Evolutionary conservation across 164 flowering plant species (phyloP).

Genomic region (Stephania cephalantha): DNA sequence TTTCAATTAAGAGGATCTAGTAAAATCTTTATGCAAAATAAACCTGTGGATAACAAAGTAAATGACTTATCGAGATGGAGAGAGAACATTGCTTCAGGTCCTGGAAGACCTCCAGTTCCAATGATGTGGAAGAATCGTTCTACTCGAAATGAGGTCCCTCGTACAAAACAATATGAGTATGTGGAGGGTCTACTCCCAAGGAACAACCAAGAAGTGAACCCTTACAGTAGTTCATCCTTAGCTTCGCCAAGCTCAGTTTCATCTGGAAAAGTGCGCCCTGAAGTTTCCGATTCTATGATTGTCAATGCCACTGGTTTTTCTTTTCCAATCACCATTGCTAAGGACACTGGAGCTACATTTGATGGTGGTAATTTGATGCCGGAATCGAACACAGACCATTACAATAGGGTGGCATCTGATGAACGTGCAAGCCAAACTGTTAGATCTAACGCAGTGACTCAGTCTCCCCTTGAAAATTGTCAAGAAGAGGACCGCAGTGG

Average conservation of each 20-base stretch:
- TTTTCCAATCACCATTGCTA: constrained; percentile 14
- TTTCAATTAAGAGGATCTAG: constrained; percentile 57
- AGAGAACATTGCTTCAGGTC: constrained; percentile 33
- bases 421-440: constrained; percentile 17
- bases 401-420: constrained; percentile 17
- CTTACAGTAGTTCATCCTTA: constrained; percentile 25
- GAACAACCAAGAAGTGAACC: constrained; percentile 30
- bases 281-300: constrained; percentile 21
- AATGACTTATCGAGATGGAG: constrained; percentile 47
- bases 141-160: constrained; percentile 70
- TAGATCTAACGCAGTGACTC: constrained; percentile 8
- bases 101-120: constrained; percentile 71
- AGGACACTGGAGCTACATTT: constrained; percentile 14
- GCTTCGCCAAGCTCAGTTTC: constrained; percentile 43
- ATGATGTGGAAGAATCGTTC: constrained; percentile 67
- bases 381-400: constrained; percentile 17
- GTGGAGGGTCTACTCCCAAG: constrained; percentile 48
- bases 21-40: constrained; percentile 36
- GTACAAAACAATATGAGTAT: constrained; percentile 53
- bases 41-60: constrained; percentile 35
- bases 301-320: constrained; percentile 19
- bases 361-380: constrained; percentile 17
- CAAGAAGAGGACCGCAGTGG: constrained; percentile 19
- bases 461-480: constrained; percentile 13
- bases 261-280: constrained; percentile 28